phyloP scores from a whole-genome alignment of 1,139 yeast species.

The Geotrichum fermentans region DNA sequence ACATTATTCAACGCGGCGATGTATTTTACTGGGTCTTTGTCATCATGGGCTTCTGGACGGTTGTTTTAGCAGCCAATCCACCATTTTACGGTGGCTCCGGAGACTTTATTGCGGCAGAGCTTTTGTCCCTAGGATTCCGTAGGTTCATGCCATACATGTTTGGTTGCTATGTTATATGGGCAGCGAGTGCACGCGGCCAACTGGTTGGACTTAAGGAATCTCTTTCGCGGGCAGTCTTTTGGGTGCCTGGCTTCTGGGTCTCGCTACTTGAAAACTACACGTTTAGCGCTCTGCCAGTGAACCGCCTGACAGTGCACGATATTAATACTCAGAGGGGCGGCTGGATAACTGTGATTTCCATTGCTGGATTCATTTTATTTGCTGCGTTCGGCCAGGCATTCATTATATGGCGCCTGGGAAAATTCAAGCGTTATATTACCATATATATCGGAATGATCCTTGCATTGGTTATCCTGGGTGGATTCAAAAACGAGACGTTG shows the following conservation, averaged over 20 bases:
- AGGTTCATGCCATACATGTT: slow-evolving; percentile 73
- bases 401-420: slow-evolving; percentile 75
- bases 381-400: slow-evolving; percentile 71
- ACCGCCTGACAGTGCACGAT: slow-evolving; percentile 68
- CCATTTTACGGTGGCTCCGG: slow-evolving; percentile 43
- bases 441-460: slow-evolving; percentile 50
- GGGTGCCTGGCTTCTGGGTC: slow-evolving; percentile 82
- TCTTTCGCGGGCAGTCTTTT: slow-evolving; percentile 53
- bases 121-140: slow-evolving; percentile 67
- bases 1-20: slow-evolving; percentile 50
- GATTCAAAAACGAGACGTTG: slow-evolving; percentile 64
- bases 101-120: slow-evolving; percentile 53
- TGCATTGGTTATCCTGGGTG: slow-evolving; percentile 46
- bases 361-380: slow-evolving; percentile 44
- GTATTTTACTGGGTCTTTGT: slow-evolving; percentile 59
- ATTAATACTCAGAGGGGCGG: slow-evolving; percentile 75
- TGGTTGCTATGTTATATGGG: slow-evolving; percentile 71
- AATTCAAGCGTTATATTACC: slow-evolving; percentile 52
- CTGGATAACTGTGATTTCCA: slow-evolving; percentile 53
- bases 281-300: slow-evolving; percentile 83
- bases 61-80: slow-evolving; percentile 76
- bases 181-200: slow-evolving; percentile 42
- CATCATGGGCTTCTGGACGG: slow-evolving; percentile 82
- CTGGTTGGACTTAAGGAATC: slow-evolving; percentile 32
- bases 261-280: slow-evolving; percentile 84